Evolutionary conservation across 2,329 filamentous ascomycete species (phyloP).

Genomic region (Venturia pyrina): DNA sequence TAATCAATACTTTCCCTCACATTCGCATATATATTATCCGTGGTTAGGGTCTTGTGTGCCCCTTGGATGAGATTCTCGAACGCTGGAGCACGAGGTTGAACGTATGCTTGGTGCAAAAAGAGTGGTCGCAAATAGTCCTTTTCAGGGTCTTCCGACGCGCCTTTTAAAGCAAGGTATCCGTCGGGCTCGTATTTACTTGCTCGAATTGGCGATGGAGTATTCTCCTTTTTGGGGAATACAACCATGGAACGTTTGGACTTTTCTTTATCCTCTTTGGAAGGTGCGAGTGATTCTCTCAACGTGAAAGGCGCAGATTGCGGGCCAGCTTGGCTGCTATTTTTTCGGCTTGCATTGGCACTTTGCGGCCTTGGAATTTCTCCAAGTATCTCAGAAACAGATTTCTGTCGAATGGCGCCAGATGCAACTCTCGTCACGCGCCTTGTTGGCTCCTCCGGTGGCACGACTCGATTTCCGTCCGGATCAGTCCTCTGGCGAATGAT

Average conservation of each 20-base stretch:
- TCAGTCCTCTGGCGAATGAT: constrained; percentile 4
- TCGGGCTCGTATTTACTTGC: constrained; percentile 21
- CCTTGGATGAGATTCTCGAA: constrained; percentile 67
- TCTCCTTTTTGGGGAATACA: constrained; percentile 59
- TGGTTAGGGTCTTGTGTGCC: constrained; percentile 83
- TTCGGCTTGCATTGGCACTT: not conserved
- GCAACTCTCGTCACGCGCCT: constrained; percentile 56
- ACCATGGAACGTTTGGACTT: constrained; percentile 64
- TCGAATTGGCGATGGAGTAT: constrained; percentile 14
- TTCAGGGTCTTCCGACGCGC: constrained; percentile 35
- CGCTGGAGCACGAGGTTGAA: constrained; percentile 41
- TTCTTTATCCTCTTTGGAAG: not conserved
- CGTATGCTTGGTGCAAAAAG: constrained; percentile 47
- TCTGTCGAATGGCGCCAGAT: constrained; percentile 60
- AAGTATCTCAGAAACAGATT: constrained; percentile 64
- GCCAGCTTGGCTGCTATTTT: constrained; percentile 1
- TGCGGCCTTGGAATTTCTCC: constrained; percentile 30
- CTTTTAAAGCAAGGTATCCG: constrained; percentile 34
- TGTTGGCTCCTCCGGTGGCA: not conserved
- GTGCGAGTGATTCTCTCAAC: not conserved
- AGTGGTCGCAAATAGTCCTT: constrained; percentile 54
- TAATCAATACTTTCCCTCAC: constrained; percentile 82
- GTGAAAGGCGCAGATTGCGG: not conserved
- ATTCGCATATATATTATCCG: constrained; percentile 71
- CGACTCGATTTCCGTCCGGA: not conserved